Evolutionary conservation across 1,284 basidiomycete species (phyloP), one percentile per base, ranked within the genome.

Genomic region (Trametes polyzona): DNA sequence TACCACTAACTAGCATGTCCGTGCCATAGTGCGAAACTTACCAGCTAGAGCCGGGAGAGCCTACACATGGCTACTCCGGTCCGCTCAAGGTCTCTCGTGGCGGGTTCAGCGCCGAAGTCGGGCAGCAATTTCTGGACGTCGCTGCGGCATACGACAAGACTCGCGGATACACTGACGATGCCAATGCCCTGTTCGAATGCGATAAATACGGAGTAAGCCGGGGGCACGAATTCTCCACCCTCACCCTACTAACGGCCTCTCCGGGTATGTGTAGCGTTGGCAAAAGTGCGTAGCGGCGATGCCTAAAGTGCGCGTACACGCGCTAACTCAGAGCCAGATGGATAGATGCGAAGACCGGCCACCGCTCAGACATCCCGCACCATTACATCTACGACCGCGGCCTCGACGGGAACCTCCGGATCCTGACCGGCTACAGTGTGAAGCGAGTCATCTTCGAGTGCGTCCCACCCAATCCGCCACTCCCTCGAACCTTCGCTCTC

Each of bases 11-110:
- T n/a, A n/a, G n/a, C n/a, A n/a, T n/a, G n/a, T n/a, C n/a, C n/a
- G n/a, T n/a, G n/a, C n/a, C n/a, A n/a, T n/a, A 86, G 83, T 68
- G 77, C 2, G 84, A 86, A 65, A 82, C 79, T 0, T 85, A 78
- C 64, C 73, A 81, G 44, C 63, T 69, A 0, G 66, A 69, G 11
- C 55, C 67, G 1, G 67, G 67, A 5, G 65, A 64, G 6, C 64
- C 67, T 4, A 76, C 75, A 0, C 85, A 86, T 58, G 85, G 84
- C 11, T 75, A 73, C 37, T 73, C 72, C 3, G 85, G 85, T 0
- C 85, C 83, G 0, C 70, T 86, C 49, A 78, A 79, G 50, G 70
- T 84, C 2, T 84, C 83, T 0, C 69, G 72, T 26, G 74, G 76
- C 1, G 70, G 73, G 3, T 61, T 64, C 6, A 63, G 71, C 19